Conservation (phyloP, 768 basidiomycete genomes). For the Terana coerulea region DNA sequence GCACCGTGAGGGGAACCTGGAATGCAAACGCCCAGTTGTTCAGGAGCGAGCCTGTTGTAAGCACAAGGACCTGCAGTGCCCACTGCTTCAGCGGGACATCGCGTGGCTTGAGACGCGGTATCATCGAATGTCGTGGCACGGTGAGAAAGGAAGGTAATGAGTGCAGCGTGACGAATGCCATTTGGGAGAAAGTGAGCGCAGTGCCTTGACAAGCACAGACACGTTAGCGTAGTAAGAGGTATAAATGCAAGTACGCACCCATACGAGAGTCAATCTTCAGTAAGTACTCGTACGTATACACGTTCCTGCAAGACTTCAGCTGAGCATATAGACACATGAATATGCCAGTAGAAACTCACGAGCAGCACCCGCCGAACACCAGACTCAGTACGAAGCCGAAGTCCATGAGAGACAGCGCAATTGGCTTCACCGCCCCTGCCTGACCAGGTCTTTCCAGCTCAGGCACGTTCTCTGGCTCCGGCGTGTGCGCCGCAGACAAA, state of each 20-base stretch:
- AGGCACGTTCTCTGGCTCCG: no score
- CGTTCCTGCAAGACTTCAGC: slow-evolving; percentile 46
- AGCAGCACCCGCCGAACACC: slow-evolving; percentile 83
- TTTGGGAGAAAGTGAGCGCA: slow-evolving; percentile 81
- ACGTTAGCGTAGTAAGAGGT: slow-evolving; percentile 2
- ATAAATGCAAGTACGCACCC: slow-evolving; percentile 37
- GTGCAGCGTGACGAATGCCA: slow-evolving; percentile 70
- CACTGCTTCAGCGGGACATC: slow-evolving; percentile 67
- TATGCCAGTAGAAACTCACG: slow-evolving; percentile 41
- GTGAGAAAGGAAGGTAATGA: slow-evolving; percentile 61
- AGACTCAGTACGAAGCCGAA: slow-evolving; percentile 47
- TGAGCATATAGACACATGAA: neutral
- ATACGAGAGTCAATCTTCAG: slow-evolving; percentile 64
- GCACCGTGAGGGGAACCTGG: slow-evolving; percentile 70
- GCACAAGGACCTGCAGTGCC: slow-evolving; percentile 66
- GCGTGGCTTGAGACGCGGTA: slow-evolving; percentile 59
- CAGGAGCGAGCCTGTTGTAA: slow-evolving; percentile 63
- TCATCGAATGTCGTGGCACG: slow-evolving; percentile 7
- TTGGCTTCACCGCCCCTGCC: slow-evolving; percentile 4
- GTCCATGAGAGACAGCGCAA: slow-evolving; percentile 29
- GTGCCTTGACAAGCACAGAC: slow-evolving; percentile 44
- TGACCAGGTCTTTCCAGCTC: neutral
- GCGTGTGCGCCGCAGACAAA: neutral
- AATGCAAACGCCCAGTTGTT: slow-evolving; percentile 83
- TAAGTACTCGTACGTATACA: slow-evolving; percentile 73